Evolutionary conservation across 768 basidiomycete genomes (phyloP).

Genomic region (Lactifluus subvellereus): DNA sequence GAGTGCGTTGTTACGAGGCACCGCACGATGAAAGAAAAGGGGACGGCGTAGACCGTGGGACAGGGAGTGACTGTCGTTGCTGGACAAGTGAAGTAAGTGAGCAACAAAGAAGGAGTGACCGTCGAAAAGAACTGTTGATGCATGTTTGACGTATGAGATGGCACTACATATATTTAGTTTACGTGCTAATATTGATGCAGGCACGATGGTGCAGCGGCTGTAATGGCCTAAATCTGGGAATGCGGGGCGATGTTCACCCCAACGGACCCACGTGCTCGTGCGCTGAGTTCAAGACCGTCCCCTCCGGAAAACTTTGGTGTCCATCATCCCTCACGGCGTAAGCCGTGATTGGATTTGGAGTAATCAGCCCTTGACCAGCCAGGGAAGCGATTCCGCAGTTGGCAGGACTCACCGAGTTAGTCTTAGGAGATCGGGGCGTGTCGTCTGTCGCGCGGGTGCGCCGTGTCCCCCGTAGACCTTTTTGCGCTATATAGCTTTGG

Average conservation of each 20-base stretch:
- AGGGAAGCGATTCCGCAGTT: conserved; percentile 94
- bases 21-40: conserved; percentile 64
- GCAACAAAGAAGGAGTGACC: not conserved
- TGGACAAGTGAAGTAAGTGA: not conserved
- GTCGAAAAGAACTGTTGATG: conserved; percentile 12
- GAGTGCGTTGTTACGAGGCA: conserved; percentile 63
- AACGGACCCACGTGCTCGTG: conserved; percentile 59
- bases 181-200: accelerated
- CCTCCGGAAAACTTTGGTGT: conserved; percentile 92
- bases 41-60: conserved; percentile 5
- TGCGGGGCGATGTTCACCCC: conserved; percentile 57
- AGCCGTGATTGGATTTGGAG: conserved; percentile 65
- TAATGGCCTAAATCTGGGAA: conserved; percentile 78
- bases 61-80: conserved; percentile 8
- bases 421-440: conserved; percentile 84
- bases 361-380: conserved; percentile 79
- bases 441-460: conserved; percentile 78
- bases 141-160: not conserved
- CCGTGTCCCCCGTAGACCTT: conserved; percentile 78
- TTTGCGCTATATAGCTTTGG: conserved; percentile 28
- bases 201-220: conserved; percentile 62
- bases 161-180: not conserved
- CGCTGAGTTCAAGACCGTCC: conserved; percentile 90
- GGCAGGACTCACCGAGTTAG: conserved; percentile 84
- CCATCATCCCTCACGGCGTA: conserved; percentile 62